Evolutionary conservation across 2,329 filamentous ascomycete species (phyloP).

Genomic region (Cytospora mali): DNA sequence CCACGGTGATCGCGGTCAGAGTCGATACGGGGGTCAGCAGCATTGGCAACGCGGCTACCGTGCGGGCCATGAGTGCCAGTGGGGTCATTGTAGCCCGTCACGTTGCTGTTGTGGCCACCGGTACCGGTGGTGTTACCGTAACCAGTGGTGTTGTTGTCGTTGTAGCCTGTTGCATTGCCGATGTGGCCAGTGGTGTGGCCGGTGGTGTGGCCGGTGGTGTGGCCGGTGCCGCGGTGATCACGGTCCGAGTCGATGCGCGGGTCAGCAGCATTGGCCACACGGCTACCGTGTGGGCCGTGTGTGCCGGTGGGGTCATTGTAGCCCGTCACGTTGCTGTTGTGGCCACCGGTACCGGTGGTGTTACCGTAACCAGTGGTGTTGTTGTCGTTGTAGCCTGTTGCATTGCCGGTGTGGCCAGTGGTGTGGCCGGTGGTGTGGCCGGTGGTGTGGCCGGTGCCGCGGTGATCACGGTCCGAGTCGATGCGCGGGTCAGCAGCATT

Average conservation of each 20-base stretch:
- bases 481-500: conserved; percentile 44
- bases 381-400: too few species aligned
- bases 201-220: too few species aligned
- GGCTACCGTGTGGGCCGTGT: too few species aligned
- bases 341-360: conserved; percentile 20
- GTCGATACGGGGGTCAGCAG: conserved; percentile 54
- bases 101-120: conserved; percentile 29
- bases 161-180: conserved; percentile 29
- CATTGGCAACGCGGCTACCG: conserved; percentile 47
- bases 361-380: conserved; percentile 32
- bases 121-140: conserved; percentile 35
- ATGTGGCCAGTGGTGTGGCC: background rate
- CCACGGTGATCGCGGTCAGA: conserved; percentile 49
- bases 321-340: too few species aligned
- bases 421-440: conserved; percentile 49
- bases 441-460: conserved; percentile 32
- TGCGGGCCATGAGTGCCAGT: conserved; percentile 47
- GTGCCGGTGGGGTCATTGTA: conserved; percentile 35
- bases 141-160: conserved; percentile 27
- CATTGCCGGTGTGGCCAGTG: conserved; percentile 44
- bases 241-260: too few species aligned
- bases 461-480: conserved; percentile 41
- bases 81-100: conserved; percentile 35
- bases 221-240: too few species aligned
- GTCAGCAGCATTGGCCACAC: too few species aligned